phyloP scores from a whole-genome alignment of 805 yeast genomes.

The Komagataella pseudopastoris region DNA sequence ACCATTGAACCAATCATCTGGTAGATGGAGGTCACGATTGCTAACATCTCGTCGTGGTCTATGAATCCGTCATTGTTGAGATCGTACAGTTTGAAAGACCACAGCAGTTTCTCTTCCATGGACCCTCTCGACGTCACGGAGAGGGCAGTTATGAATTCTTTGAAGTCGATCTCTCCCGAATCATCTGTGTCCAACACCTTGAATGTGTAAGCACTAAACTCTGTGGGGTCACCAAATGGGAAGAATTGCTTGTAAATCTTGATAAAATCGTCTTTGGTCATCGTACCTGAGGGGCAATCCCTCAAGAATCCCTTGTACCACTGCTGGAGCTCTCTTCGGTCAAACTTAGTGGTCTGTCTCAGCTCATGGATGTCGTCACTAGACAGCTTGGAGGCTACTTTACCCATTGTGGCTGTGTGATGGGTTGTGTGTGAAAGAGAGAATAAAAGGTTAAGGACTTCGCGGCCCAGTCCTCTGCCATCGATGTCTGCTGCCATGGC shows the following conservation, averaged over 20 bases:
- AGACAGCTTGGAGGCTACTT: slow-evolving; percentile 82
- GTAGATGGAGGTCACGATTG: slow-evolving; percentile 73
- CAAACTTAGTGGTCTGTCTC: slow-evolving; percentile 80
- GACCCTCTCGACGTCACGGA: slow-evolving; percentile 82
- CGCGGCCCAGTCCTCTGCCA: background rate
- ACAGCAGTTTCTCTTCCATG: slow-evolving; percentile 67
- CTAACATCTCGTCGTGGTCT: slow-evolving; percentile 63
- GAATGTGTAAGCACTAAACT: slow-evolving; percentile 80
- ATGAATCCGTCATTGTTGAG: slow-evolving; percentile 67
- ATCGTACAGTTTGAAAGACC: slow-evolving; percentile 89
- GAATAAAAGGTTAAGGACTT: background rate
- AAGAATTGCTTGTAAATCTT: slow-evolving; percentile 92
- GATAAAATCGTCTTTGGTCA: slow-evolving; percentile 76
- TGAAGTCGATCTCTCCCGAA: slow-evolving; percentile 76
- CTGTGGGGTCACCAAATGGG: slow-evolving; percentile 96
- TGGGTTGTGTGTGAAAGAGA: background rate
- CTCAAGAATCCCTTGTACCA: slow-evolving; percentile 96
- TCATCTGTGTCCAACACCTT: slow-evolving; percentile 77
- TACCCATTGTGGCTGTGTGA: slow-evolving; percentile 51
- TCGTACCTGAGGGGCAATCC: slow-evolving; percentile 87
- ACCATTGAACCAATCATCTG: slow-evolving; percentile 96
- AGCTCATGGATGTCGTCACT: slow-evolving; percentile 80
- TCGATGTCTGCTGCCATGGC: too few relatives aligned
- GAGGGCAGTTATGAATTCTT: slow-evolving; percentile 81
- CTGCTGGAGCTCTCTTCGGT: slow-evolving; percentile 87